Evolutionary conservation across 2,329 filamentous ascomycete species (phyloP).

Genomic region (Aspergillus pseudoviridinutans): DNA sequence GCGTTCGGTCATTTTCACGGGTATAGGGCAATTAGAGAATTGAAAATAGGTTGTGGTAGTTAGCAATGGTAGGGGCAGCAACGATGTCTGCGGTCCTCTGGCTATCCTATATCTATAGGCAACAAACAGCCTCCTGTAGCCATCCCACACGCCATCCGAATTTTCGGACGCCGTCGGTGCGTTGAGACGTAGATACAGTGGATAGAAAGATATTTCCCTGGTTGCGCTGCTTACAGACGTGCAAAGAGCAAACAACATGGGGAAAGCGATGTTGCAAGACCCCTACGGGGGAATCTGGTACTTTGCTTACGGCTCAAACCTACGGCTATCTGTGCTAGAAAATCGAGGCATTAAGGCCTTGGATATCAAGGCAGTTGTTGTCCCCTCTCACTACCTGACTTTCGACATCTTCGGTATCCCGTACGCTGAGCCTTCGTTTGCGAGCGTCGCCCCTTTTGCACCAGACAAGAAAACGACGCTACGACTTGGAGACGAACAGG

Average conservation of each 20-base stretch:
- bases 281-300: not conserved
- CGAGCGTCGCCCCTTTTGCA: not conserved
- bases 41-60: too few relatives aligned
- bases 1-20: not conserved
- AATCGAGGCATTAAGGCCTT: not conserved
- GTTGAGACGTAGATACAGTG: not conserved
- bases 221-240: not conserved
- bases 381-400: not conserved
- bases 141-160: not conserved
- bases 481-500: not conserved
- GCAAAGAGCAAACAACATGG: not conserved
- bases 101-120: not conserved
- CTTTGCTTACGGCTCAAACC: not conserved
- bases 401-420: not conserved
- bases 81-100: too few relatives aligned
- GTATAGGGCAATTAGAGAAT: not conserved
- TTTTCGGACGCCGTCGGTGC: not conserved
- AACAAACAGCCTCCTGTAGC: not conserved
- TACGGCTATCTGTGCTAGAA: not conserved
- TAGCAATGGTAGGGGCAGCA: not conserved
- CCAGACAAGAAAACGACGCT: not conserved
- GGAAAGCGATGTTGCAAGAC: not conserved
- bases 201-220: not conserved
- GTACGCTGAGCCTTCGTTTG: not conserved
- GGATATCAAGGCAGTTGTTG: not conserved